Evolutionary conservation across 805 yeast genomes (phyloP).

Genomic region (Saccharomycopsis babjevae): DNA sequence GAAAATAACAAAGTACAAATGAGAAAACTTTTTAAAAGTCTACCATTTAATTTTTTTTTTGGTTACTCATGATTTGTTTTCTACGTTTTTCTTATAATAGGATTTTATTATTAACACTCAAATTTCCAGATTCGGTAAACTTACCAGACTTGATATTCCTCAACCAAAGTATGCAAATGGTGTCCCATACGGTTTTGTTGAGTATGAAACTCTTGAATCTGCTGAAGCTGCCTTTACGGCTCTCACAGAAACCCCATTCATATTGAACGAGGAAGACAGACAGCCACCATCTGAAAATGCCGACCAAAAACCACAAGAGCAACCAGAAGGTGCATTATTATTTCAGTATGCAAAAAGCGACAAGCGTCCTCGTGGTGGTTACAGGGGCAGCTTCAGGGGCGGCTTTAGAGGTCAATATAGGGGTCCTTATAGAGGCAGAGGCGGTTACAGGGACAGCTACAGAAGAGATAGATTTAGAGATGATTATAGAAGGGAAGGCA

Average conservation of each 20-base stretch:
- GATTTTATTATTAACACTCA: neutral
- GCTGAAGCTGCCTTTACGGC: slow-evolving; percentile 43
- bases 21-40: neutral
- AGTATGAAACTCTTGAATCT: slow-evolving; percentile 40
- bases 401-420: slow-evolving; percentile 10
- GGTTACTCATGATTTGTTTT: neutral
- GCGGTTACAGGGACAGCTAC: slow-evolving; percentile 7
- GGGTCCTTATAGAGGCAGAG: slow-evolving; percentile 11
- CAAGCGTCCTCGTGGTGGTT: slow-evolving; percentile 17
- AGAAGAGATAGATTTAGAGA: slow-evolving; percentile 8
- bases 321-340: slow-evolving; percentile 16
- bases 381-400: slow-evolving; percentile 9
- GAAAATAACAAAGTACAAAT: neutral
- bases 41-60: too few species aligned
- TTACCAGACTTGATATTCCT: slow-evolving; percentile 50
- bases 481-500: slow-evolving; percentile 9
- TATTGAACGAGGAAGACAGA: slow-evolving; percentile 14
- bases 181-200: slow-evolving; percentile 55
- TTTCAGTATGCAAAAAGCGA: slow-evolving; percentile 17
- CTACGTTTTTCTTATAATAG: too few species aligned
- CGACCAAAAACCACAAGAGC: neutral
- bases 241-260: slow-evolving; percentile 19
- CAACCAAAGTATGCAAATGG: slow-evolving; percentile 53
- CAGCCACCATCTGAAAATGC: neutral
- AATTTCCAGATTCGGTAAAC: slow-evolving; percentile 39